Percentiles rank a stretch among this genome's conserved stretches.
These are phyloP conservation scores for Neospermospora avenae DNA, from an alignment of 2,329 filamentous ascomycete genomes.

Conservation along the genomic window DNA sequence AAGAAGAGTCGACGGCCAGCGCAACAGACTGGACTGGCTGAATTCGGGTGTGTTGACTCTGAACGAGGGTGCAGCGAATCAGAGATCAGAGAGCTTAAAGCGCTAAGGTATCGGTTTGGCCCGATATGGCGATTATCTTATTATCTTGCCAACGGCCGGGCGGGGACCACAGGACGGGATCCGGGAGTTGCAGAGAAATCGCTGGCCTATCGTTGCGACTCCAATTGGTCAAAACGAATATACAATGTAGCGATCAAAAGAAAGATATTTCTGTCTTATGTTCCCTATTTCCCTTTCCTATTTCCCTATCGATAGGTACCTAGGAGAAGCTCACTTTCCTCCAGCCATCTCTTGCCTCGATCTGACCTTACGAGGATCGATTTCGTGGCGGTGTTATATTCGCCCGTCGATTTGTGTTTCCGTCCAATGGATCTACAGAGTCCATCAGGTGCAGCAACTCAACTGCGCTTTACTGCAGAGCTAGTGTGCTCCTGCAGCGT, in stretches of 20 bases:
- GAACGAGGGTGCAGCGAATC: conserved; percentile 3
- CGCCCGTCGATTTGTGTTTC: conserved; percentile 6
- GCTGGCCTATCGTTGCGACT: not conserved
- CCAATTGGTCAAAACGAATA: too few species aligned
- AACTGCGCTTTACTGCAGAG: conserved; percentile 10
- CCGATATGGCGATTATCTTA: conserved; percentile 7
- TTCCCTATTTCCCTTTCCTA: not conserved
- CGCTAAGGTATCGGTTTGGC: conserved; percentile 5
- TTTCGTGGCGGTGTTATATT: conserved; percentile 19
- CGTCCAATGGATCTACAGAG: conserved; percentile 5
- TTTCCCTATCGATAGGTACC: not conserved
- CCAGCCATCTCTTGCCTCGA: not conserved
- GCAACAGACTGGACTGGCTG: not conserved
- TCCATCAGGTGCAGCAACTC: conserved; percentile 4
- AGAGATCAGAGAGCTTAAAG: not conserved
- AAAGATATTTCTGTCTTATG: too few species aligned
- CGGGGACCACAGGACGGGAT: not conserved
- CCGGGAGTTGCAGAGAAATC: not conserved
- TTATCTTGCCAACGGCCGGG: not conserved
- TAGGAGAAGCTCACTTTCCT: not conserved
- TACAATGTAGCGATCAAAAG: too few species aligned
- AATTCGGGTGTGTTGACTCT: conserved; percentile 1
- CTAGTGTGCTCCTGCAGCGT: conserved; percentile 2
- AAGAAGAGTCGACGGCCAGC: not conserved
- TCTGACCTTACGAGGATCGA: not conserved